Percentiles rank a stretch among this genome's conserved stretches.
Evolutionary conservation across 2,329 filamentous ascomycete species (phyloP).

Genomic region (Talaromyces sp.): DNA sequence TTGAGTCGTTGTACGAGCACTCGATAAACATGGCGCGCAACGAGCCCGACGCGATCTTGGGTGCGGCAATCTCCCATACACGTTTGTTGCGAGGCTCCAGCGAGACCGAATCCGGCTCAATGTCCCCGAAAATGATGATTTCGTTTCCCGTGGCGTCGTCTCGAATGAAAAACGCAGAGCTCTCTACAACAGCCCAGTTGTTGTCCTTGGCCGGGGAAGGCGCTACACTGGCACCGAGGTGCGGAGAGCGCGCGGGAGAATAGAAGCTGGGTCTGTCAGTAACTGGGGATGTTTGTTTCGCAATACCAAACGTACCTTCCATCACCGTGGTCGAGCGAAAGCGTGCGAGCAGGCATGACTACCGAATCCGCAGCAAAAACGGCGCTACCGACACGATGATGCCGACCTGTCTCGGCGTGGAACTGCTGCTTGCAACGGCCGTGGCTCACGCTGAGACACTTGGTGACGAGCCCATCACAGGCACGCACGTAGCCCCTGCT

Average conservation of each 20-base stretch:
- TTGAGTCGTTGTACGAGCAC: slow-evolving; percentile 83
- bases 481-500: slow-evolving; percentile 81
- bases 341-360: slow-evolving; percentile 35
- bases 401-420: slow-evolving; percentile 39
- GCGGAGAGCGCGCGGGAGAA: slow-evolving; percentile 27
- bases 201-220: slow-evolving; percentile 15
- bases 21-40: slow-evolving; percentile 88
- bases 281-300: neutral
- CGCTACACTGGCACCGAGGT: slow-evolving; percentile 8
- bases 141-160: slow-evolving; percentile 66
- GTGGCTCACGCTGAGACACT: slow-evolving; percentile 82
- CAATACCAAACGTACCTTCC: slow-evolving; percentile 23
- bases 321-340: slow-evolving; percentile 28
- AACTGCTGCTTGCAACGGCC: slow-evolving; percentile 78
- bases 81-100: slow-evolving; percentile 72
- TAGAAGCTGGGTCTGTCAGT: slow-evolving; percentile 20
- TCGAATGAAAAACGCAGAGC: slow-evolving; percentile 88
- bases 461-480: slow-evolving; percentile 82
- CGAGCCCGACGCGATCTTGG: slow-evolving; percentile 68
- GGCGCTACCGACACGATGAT: slow-evolving; percentile 53
- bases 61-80: slow-evolving; percentile 85
- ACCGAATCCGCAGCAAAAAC: slow-evolving; percentile 43
- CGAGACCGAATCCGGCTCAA: slow-evolving; percentile 85
- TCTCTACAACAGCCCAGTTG: slow-evolving; percentile 51
- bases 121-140: slow-evolving; percentile 89